These are phyloP conservation scores for Lentinula aciculospora DNA, from an alignment of 768 basidiomycete species.

Conservation along the genomic window DNA sequence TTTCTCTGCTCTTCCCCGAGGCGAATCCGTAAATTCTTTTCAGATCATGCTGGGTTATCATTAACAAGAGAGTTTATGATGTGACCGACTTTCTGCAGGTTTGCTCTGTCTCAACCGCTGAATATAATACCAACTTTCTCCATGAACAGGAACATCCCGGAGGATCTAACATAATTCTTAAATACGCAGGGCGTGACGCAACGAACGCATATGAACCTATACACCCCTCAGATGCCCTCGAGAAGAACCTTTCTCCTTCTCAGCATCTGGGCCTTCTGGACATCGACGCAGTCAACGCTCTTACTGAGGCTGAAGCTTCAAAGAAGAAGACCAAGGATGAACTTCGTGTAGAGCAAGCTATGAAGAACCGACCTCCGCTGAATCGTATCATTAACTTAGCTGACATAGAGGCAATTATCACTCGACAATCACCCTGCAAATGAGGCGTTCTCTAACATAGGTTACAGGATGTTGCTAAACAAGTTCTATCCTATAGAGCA, in stretches of 20 bases:
- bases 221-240: slow-evolving; percentile 81
- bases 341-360: slow-evolving; percentile 57
- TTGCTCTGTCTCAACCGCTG: not conserved
- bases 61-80: slow-evolving; percentile 78
- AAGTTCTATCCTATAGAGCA: slow-evolving; percentile 69
- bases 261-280: slow-evolving; percentile 72
- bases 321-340: slow-evolving; percentile 64
- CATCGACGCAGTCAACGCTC: slow-evolving; percentile 29
- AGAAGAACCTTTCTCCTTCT: slow-evolving; percentile 60
- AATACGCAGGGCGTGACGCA: slow-evolving; percentile 82
- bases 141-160: slow-evolving; percentile 60
- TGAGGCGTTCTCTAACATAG: not conserved
- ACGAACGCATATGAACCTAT: slow-evolving; percentile 73
- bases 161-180: slow-evolving; percentile 75
- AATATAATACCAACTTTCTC: not conserved
- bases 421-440: not conserved
- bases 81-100: slow-evolving; percentile 72
- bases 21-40: slow-evolving; percentile 8
- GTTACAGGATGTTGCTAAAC: slow-evolving; percentile 60
- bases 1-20: not conserved
- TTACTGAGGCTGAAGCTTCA: slow-evolving; percentile 32
- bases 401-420: slow-evolving; percentile 74
- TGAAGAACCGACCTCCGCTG: slow-evolving; percentile 57
- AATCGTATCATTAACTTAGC: slow-evolving; percentile 64
- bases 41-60: slow-evolving; percentile 84